phyloP scores from a whole-genome alignment of 2,329 filamentous ascomycete species.

The Penicillium olsonii region DNA sequence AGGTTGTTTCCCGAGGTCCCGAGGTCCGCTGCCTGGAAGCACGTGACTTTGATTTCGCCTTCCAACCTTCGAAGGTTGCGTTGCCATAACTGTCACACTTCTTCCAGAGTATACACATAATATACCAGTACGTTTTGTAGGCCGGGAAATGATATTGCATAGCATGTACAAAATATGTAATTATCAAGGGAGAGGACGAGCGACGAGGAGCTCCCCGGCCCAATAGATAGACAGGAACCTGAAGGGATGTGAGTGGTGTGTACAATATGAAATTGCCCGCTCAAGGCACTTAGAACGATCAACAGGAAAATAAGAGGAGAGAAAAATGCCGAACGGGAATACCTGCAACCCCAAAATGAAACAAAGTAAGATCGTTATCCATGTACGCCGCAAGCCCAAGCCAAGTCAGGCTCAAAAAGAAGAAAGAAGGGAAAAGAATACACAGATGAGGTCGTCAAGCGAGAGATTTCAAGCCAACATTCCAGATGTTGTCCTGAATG shows the following conservation, averaged over 20 bases:
- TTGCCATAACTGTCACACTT: too few species aligned
- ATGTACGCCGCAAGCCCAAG: neutral
- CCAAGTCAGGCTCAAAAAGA: constrained; percentile 5
- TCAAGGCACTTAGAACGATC: neutral
- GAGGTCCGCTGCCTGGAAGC: neutral
- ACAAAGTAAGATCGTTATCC: neutral
- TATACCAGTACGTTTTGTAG: too few species aligned
- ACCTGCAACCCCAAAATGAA: neutral
- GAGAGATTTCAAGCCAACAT: constrained; percentile 19
- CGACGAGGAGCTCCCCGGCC: neutral
- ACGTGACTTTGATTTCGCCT: neutral
- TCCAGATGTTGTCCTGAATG: constrained; percentile 25
- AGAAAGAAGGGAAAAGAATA: constrained; percentile 12
- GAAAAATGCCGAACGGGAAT: neutral
- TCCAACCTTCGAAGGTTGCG: too few species aligned
- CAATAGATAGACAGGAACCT: neutral
- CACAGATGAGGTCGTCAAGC: constrained; percentile 23
- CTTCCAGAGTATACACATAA: neutral
- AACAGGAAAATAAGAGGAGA: neutral
- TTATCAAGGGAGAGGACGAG: neutral
- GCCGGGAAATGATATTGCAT: neutral
- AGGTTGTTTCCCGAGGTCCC: too few species aligned
- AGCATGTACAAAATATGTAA: constrained; percentile 1
- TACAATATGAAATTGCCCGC: neutral
- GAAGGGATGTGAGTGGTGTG: neutral